Evolutionary conservation across 306 rosid species (phyloP), one percentile per base, ranked within the genome.

Genomic region (Quercus bicolor): DNA sequence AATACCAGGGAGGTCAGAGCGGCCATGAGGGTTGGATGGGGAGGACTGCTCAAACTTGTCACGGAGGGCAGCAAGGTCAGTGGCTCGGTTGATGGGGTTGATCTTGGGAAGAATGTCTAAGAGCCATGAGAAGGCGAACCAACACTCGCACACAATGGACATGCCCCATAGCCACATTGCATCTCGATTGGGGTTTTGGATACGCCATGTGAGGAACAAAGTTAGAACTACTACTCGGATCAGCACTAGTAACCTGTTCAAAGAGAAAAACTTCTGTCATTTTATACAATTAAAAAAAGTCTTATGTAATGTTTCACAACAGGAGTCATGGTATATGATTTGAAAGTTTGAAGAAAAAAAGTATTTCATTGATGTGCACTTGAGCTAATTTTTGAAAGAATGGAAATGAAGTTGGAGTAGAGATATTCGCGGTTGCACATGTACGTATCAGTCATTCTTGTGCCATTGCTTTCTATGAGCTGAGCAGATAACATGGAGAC

Each of bases 121-220:
- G 52, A 91, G 75, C 98, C 98, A 93, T 12, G 98, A 93, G 82
- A 93, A 84, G 21, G 94, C 84, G 79, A 93, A 93, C 98, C 98
- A 93, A 37, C 87, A n/a, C 82, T 93, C 98, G 74, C 98, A 93
- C 13, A 89, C 93, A 59, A 91, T 84, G 65, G 98, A 93, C 70
- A 89, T 84, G 1, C 85, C 98, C 98, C 98, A 93, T 29, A 93
- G 78, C 97, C 98, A 93, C 86, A 91, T 70, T 69, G 98, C 98
- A 28, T 93, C 97, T 5, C 55, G 77, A 64, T 93, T 93, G 2
- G 98, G 98, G 75, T 93, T 93, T 40, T 4, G 77, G 59, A 90
- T 37, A 70, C 97, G 87, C 98, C 97, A 93, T 3, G 56, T 0
- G 6, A 93, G 75, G 71, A 89, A 93, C 24, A 87, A 68, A 0